Base-by-base conservation (phyloP, 345 rosid genomes). In the Cochlearia excelsa region DNA sequence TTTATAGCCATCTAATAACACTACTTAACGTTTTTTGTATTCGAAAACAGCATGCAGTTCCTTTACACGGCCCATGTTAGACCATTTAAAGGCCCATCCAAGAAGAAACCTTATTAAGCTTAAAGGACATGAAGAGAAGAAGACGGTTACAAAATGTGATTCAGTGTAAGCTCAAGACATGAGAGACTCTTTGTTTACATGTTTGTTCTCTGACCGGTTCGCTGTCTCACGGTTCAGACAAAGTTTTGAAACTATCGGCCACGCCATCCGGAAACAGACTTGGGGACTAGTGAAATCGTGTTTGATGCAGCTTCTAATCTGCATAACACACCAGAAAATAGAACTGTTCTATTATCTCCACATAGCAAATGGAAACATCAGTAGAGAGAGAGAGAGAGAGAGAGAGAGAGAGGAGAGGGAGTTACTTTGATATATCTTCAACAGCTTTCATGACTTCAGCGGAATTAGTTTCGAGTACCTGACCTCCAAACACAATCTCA, bases 401-500 rank as follows among this genome's bases (percentile, higher is more conserved):
- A 45, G 29, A 51, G 4, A 58, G 70, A 52, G 59, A 43, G 61
- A 57, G 72, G 60, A 39, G 59, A 67, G 72, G 6, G 49, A 40
- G 8, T 49, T 63, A 89, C 99, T 71, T 89, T 4, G 95, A 83
- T 76, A 93, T 89, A 70, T 93, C 92, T 78, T 89, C 91, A 27
- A 84, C 83, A 51, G 86, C 90, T 67, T 72, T 93, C 66, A 84
- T 75, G 58, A 93, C 79, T 74, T 93, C 97, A 3, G 78, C 40
- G 26, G 95, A 87, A 70, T 82, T 89, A 70, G 97, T 89, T 77
- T 93, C 99, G 33, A 90, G 75, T 65, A 89, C 97, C 54, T 93
- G 96, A 37, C 97, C 99, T 71, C 96, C 96, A 70, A 84, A 87
- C 51, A 93, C 68, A 34, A 89, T 93, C 81, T 84, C 95, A 67